Percentiles rank a stretch among this genome's conserved stretches.
phyloP scores from a whole-genome alignment of 768 basidiomycete genomes.

The Clitopilus hobsonii region DNA sequence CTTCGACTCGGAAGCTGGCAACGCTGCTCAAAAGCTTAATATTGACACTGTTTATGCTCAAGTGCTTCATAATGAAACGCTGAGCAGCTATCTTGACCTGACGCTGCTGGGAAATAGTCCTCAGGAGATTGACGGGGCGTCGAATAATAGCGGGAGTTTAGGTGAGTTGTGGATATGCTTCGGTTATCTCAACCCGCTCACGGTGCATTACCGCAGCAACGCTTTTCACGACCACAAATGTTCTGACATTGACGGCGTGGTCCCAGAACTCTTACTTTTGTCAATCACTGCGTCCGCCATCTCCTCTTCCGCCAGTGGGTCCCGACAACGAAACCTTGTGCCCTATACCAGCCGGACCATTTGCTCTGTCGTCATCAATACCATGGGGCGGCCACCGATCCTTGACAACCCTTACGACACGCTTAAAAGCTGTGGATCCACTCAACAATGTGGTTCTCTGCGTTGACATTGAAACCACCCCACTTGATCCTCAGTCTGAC shows the following conservation, averaged over 20 bases:
- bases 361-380: slow-evolving; percentile 76
- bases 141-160: slow-evolving; percentile 58
- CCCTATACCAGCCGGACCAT: slow-evolving; percentile 72
- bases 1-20: slow-evolving; percentile 40
- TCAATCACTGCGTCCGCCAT: slow-evolving; percentile 70
- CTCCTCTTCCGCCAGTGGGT: slow-evolving; percentile 52
- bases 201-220: slow-evolving; percentile 50
- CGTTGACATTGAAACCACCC: slow-evolving; percentile 72
- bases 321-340: slow-evolving; percentile 51
- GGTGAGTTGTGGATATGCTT: slow-evolving; percentile 39
- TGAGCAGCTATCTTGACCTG: slow-evolving; percentile 56
- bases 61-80: slow-evolving; percentile 39
- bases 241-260: slow-evolving; percentile 75
- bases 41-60: slow-evolving; percentile 74
- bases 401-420: slow-evolving; percentile 81
- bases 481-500: slow-evolving; percentile 55
- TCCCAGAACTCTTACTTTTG: slow-evolving; percentile 75
- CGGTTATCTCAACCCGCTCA: slow-evolving; percentile 10
- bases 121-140: slow-evolving; percentile 52
- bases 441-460: slow-evolving; percentile 80
- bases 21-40: slow-evolving; percentile 52
- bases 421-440: slow-evolving; percentile 86
- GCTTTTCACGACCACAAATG: slow-evolving; percentile 76
- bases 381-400: slow-evolving; percentile 61
- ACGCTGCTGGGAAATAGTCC: slow-evolving; percentile 66